phyloP scores from a whole-genome alignment of 306 rosid species.

The Rosa chinensis region DNA sequence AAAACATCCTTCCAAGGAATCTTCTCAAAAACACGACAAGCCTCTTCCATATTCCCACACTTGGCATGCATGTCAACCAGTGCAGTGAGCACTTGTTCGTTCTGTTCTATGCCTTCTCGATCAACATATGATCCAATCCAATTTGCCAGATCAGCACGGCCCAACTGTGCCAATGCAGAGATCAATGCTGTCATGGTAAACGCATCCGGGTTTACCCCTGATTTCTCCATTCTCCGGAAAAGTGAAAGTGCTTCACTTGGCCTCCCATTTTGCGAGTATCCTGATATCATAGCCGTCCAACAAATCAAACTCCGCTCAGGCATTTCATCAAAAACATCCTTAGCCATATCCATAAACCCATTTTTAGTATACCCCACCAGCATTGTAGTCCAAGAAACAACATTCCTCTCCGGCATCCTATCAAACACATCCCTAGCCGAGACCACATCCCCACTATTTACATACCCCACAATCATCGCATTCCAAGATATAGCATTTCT shows the following conservation, averaged over 20 bases:
- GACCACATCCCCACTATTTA: slow-evolving; percentile 23
- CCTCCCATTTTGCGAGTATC: slow-evolving; percentile 22
- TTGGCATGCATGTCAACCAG: slow-evolving; percentile 36
- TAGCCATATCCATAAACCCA: slow-evolving; percentile 17
- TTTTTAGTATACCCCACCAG: slow-evolving; percentile 21
- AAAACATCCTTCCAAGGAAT: slow-evolving; percentile 16
- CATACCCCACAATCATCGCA: slow-evolving; percentile 30
- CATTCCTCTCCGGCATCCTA: slow-evolving; percentile 23
- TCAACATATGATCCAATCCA: slow-evolving; percentile 24
- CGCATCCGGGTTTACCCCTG: slow-evolving; percentile 15
- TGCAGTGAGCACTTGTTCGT: slow-evolving; percentile 24
- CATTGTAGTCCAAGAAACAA: slow-evolving; percentile 25
- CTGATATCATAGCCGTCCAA: slow-evolving; percentile 33
- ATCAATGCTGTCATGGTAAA: slow-evolving; percentile 32
- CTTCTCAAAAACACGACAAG: slow-evolving; percentile 18
- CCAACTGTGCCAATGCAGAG: slow-evolving; percentile 33
- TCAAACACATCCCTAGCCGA: slow-evolving; percentile 21
- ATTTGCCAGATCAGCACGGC: slow-evolving; percentile 12
- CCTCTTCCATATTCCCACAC: slow-evolving; percentile 27
- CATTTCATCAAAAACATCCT: slow-evolving; percentile 23
- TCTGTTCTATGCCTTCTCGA: slow-evolving; percentile 15
- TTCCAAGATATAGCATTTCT: slow-evolving; percentile 26
- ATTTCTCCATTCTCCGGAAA: slow-evolving; percentile 18
- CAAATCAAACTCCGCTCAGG: slow-evolving; percentile 25
- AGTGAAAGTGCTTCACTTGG: slow-evolving; percentile 20